A percentile compares a stretch with the other conserved stretches of the same genome.
Conservation (phyloP, 768 basidiomycete species). For the Leucocoprinus leucothites region DNA sequence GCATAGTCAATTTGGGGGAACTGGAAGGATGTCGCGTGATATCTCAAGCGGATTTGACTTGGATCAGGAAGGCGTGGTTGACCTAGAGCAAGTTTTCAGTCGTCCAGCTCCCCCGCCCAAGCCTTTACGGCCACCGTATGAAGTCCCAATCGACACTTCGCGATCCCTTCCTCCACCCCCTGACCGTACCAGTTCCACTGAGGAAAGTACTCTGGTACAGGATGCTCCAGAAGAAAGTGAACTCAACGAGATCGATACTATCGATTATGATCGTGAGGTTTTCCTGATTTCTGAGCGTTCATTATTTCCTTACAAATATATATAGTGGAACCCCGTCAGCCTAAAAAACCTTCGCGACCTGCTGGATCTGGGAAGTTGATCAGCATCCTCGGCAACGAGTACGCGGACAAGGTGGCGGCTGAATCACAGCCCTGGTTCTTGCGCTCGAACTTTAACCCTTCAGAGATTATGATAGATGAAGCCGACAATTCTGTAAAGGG, state of each 20-base stretch:
- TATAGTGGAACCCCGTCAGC: background rate
- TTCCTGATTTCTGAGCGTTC: background rate
- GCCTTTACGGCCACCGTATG: slow-evolving; percentile 18
- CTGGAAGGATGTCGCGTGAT: slow-evolving; percentile 33
- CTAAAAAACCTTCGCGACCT: slow-evolving; percentile 21
- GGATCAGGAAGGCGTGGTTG: slow-evolving; percentile 54
- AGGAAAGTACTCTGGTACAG: slow-evolving; percentile 26
- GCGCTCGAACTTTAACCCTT: slow-evolving; percentile 70
- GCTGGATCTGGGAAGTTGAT: slow-evolving; percentile 59
- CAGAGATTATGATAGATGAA: slow-evolving; percentile 77
- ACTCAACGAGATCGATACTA: slow-evolving; percentile 22
- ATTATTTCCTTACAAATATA: background rate
- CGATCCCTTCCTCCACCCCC: slow-evolving; percentile 23
- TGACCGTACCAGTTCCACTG: slow-evolving; percentile 16
- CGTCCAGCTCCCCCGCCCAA: slow-evolving; percentile 33
- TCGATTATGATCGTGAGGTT: slow-evolving; percentile 40
- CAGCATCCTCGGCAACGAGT: slow-evolving; percentile 51
- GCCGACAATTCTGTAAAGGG: slow-evolving; percentile 82
- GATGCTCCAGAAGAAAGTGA: slow-evolving; percentile 17
- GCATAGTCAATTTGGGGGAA: slow-evolving; percentile 45
- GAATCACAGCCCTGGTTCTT: slow-evolving; percentile 79
- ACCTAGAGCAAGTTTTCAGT: slow-evolving; percentile 51
- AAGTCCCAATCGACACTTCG: slow-evolving; percentile 26
- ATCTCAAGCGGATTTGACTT: slow-evolving; percentile 26
- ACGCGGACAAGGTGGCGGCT: slow-evolving; percentile 40